These are phyloP conservation scores for Colletotrichum sp. DNA, from an alignment of 2,329 filamentous ascomycete species.

Conservation along the genomic window DNA sequence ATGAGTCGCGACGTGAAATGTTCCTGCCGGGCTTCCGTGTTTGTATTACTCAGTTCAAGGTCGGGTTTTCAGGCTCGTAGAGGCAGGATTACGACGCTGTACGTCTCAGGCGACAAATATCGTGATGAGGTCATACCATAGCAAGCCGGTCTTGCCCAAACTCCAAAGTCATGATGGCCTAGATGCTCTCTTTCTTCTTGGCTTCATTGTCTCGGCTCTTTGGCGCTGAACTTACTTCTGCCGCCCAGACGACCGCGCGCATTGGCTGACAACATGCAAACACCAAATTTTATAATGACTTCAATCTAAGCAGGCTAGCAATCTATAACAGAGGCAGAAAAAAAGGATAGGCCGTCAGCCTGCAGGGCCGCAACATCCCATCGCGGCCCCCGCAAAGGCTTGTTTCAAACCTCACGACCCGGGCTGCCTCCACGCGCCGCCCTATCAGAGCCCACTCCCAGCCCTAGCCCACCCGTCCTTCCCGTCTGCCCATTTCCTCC, in stretches of 20 bases:
- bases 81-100: background rate
- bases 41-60: background rate
- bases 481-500: background rate
- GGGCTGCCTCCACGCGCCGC: background rate
- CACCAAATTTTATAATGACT: background rate
- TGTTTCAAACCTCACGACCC: constrained; percentile 16
- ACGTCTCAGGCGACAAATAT: background rate
- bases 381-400: constrained; percentile 3
- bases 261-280: constrained; percentile 9
- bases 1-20: background rate
- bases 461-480: background rate
- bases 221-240: background rate
- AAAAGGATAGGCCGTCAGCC: background rate
- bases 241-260: background rate
- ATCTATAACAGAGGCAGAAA: background rate
- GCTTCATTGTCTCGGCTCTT: background rate
- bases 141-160: background rate
- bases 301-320: background rate
- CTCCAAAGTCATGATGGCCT: background rate
- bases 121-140: background rate
- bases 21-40: background rate
- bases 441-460: background rate
- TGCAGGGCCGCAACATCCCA: background rate
- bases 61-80: background rate
- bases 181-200: background rate